Percentiles rank a stretch among this genome's conserved stretches.
These are phyloP conservation scores for Spinacia oleracea DNA, from an alignment of 179 eudicot species.

Conservation along the genomic window DNA sequence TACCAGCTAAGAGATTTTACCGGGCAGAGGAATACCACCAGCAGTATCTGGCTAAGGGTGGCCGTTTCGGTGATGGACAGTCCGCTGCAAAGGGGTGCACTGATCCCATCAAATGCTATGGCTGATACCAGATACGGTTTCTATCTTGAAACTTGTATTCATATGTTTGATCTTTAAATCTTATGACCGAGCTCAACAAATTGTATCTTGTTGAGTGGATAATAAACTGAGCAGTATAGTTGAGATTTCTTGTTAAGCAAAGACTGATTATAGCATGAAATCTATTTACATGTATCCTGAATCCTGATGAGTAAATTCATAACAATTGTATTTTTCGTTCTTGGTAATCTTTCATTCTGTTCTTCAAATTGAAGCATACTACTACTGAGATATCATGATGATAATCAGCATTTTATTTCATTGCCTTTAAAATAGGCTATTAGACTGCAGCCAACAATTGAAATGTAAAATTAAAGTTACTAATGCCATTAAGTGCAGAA, in stretches of 20 bases:
- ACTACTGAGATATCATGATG: background rate
- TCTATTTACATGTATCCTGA: background rate
- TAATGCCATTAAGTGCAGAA: background rate
- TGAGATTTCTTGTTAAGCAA: background rate
- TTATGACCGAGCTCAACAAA: background rate
- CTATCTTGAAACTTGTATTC: background rate
- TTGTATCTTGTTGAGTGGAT: background rate
- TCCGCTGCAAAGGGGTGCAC: constrained; percentile 87
- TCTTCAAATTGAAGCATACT: background rate
- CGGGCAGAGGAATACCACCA: constrained; percentile 94
- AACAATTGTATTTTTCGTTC: background rate
- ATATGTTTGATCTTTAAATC: background rate
- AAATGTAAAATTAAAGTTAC: background rate
- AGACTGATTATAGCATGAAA: background rate
- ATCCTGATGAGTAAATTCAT: too few relatives aligned
- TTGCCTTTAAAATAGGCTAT: background rate
- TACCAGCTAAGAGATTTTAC: constrained; percentile 80
- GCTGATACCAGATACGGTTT: constrained; percentile 30
- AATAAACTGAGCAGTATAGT: background rate
- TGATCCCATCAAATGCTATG: constrained; percentile 87
- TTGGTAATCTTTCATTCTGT: too few relatives aligned
- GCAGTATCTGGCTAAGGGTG: constrained; percentile 88
- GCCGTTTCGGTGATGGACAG: constrained; percentile 58
- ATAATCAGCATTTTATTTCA: background rate
- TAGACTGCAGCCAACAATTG: constrained; percentile 4